Evolutionary conservation across 2,329 filamentous ascomycete genomes (phyloP).

Genomic region (Aureobasidium zeae): DNA sequence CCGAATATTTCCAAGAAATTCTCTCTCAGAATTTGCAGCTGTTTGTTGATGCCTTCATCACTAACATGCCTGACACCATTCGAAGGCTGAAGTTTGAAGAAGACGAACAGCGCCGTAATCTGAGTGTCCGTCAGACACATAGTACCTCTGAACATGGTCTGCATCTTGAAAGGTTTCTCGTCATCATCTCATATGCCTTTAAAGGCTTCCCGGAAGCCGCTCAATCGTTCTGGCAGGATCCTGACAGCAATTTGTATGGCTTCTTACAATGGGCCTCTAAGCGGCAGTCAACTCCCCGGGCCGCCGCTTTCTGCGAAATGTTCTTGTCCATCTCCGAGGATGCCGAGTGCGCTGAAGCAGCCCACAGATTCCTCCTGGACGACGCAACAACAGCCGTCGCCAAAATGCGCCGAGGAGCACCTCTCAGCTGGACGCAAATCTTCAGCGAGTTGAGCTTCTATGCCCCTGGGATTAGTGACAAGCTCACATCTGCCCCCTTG

Average conservation of each 20-base stretch:
- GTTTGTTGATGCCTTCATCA: conserved; percentile 87
- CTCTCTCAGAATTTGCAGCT: conserved; percentile 75
- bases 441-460: conserved; percentile 84
- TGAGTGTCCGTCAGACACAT: conserved; percentile 35
- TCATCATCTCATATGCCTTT: conserved; percentile 87
- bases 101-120: conserved; percentile 63
- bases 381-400: conserved; percentile 59
- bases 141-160: conserved; percentile 22
- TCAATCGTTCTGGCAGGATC: conserved; percentile 82
- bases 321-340: conserved; percentile 78
- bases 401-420: conserved; percentile 72
- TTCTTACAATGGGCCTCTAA: conserved; percentile 97
- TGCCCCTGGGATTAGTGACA: conserved; percentile 66
- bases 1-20: conserved; percentile 59
- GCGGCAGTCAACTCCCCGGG: conserved; percentile 87
- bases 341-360: conserved; percentile 69
- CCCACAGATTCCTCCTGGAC: conserved; percentile 82
- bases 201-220: conserved; percentile 77
- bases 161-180: conserved; percentile 71
- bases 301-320: conserved; percentile 95
- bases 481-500: conserved; percentile 45
- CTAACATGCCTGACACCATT: conserved; percentile 87
- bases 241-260: conserved; percentile 84
- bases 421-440: conserved; percentile 87
- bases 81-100: conserved; percentile 79